A percentile compares a stretch with the other conserved stretches of the same genome.
Conservation (phyloP, 192 early-diverging fungal species). For the Coemansia pectinata region DNA sequence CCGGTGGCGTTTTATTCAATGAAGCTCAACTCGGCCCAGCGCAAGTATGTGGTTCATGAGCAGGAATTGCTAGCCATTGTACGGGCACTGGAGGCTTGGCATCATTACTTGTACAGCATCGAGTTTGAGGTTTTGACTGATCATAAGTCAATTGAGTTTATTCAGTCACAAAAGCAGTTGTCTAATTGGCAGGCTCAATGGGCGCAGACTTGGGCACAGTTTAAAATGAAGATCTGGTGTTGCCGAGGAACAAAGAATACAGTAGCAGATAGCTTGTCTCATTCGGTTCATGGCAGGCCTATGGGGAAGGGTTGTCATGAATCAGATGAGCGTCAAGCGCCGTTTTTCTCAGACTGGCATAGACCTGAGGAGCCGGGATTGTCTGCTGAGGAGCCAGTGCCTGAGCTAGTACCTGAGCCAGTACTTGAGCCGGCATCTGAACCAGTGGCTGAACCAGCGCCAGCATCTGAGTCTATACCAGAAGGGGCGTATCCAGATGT, state of each 20-base stretch:
- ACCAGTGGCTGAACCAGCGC: too few species aligned
- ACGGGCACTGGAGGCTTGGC: not conserved
- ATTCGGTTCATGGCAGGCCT: not conserved
- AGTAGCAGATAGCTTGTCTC: not conserved
- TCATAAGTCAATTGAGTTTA: not conserved
- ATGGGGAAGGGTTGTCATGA: not conserved
- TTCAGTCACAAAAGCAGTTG: not conserved
- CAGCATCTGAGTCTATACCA: too few species aligned
- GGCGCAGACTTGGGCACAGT: not conserved
- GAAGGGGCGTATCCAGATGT: too few species aligned
- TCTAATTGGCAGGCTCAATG: not conserved
- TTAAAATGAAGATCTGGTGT: not conserved
- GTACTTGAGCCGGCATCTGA: too few species aligned
- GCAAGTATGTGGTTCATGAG: conserved; percentile 6
- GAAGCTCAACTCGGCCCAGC: not conserved
- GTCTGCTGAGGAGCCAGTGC: too few species aligned
- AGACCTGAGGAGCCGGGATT: too few species aligned
- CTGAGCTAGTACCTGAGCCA: too few species aligned
- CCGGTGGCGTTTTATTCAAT: conserved; percentile 7
- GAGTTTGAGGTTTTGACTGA: conserved; percentile 2
- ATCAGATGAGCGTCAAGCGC: not conserved
- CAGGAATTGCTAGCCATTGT: not conserved
- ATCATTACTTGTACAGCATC: not conserved
- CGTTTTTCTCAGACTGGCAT: not conserved
- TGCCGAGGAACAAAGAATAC: not conserved